These are phyloP conservation scores for Viola odorata DNA, from an alignment of 345 rosid species.

Conservation along the genomic window DNA sequence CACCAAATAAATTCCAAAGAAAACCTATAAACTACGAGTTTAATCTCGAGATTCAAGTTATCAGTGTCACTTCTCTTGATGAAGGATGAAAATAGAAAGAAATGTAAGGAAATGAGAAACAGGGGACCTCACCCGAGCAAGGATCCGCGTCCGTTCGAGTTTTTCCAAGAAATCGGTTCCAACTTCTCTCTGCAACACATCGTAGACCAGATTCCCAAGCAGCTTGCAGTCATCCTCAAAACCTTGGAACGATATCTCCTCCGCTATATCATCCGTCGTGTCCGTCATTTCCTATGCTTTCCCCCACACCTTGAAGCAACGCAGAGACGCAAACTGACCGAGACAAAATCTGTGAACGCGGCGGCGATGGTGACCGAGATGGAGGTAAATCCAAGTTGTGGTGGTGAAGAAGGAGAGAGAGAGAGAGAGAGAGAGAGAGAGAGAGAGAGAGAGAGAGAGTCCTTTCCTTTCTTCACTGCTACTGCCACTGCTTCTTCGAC, in stretches of 20 bases:
- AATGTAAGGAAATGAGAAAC: neutral
- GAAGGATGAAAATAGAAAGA: neutral
- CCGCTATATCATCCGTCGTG: constrained; percentile 90
- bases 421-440: neutral
- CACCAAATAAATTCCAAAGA: neutral
- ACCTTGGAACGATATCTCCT: constrained; percentile 88
- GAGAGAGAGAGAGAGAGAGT: neutral
- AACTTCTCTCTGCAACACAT: constrained; percentile 76
- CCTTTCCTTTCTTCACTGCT: neutral
- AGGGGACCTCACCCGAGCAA: constrained; percentile 55
- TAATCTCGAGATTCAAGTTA: too few relatives aligned
- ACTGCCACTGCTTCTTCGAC: too few relatives aligned
- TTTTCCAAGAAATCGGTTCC: constrained; percentile 60
- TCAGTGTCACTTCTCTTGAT: neutral
- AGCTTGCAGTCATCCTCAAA: constrained; percentile 92
- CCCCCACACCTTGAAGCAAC: neutral
- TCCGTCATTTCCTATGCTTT: constrained; percentile 55
- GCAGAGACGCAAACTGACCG: neutral
- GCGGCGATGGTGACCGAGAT: neutral
- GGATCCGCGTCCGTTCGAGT: constrained; percentile 64
- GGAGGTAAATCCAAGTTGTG: neutral
- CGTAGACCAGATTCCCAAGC: constrained; percentile 77
- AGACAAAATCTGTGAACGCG: neutral
- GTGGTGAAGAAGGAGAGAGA: neutral
- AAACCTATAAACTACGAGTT: neutral